Evolutionary conservation across 306 rosid genomes (phyloP).

Genomic region (Sicyos baderoa): DNA sequence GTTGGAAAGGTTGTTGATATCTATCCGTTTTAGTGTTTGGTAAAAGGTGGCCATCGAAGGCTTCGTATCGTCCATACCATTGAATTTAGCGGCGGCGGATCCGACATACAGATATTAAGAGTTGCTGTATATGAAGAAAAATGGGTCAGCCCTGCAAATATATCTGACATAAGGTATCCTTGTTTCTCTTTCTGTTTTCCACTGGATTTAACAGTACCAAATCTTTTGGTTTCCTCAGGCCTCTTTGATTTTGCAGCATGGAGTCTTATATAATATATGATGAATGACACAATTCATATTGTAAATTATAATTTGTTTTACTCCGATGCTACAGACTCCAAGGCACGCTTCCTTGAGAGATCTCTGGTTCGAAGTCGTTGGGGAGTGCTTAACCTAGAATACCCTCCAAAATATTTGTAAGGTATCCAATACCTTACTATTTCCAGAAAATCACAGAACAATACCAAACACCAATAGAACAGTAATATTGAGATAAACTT

Average conservation of each 20-base stretch:
- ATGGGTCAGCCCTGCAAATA: conserved; percentile 67
- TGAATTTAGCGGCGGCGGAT: conserved; percentile 72
- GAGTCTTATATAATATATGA: not conserved
- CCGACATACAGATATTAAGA: conserved; percentile 85
- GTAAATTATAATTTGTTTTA: not conserved
- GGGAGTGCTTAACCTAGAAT: no score
- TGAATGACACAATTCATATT: not conserved
- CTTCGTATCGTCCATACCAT: conserved; percentile 79
- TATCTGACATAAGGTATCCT: conserved; percentile 49
- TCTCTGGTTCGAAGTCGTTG: no score
- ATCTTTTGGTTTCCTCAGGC: not conserved
- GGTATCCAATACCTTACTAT: no score
- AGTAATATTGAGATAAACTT: no score
- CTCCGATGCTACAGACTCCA: no score
- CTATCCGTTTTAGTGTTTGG: conserved; percentile 55
- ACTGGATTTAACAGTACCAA: not conserved
- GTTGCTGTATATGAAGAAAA: conserved; percentile 80
- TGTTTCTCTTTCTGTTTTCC: conserved; percentile 19
- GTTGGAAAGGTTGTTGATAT: conserved; percentile 9
- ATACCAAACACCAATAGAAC: no score
- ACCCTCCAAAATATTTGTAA: no score
- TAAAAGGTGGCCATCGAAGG: conserved; percentile 92
- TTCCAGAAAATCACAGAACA: no score
- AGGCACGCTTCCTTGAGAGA: no score
- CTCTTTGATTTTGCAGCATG: not conserved